A percentile compares a stretch with the other conserved stretches of the same genome.
These are phyloP conservation scores for Sporothrix sp. DNA, from an alignment of 2,329 filamentous ascomycete genomes.

Conservation along the genomic window DNA sequence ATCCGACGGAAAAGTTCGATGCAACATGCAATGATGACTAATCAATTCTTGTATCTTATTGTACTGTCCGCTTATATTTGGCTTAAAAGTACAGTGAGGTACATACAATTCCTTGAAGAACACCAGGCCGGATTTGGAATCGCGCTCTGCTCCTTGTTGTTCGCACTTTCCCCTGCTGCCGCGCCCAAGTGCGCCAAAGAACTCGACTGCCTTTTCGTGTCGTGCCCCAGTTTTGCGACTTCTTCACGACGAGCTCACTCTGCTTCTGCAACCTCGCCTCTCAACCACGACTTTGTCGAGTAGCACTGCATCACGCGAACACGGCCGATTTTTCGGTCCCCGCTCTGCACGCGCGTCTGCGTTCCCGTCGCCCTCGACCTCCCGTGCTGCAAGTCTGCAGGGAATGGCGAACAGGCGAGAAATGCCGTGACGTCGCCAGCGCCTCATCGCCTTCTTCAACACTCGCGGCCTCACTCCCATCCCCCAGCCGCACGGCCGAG, in stretches of 20 bases:
- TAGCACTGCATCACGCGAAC: too few relatives aligned
- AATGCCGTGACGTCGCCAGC: constrained; percentile 8
- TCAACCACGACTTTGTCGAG: too few relatives aligned
- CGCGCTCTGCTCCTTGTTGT: background rate
- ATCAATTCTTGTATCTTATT: background rate
- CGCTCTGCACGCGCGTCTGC: too few relatives aligned
- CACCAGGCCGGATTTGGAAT: constrained; percentile 1
- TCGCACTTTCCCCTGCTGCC: background rate
- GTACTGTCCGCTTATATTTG: background rate
- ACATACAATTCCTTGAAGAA: background rate
- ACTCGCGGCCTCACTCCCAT: background rate
- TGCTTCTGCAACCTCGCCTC: background rate
- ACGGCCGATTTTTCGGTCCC: too few relatives aligned
- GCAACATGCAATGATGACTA: constrained; percentile 3
- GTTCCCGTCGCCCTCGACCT: too few relatives aligned
- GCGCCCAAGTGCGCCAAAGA: background rate
- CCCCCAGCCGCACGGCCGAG: too few relatives aligned
- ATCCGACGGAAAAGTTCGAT: constrained; percentile 2
- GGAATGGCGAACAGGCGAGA: constrained; percentile 5
- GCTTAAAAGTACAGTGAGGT: background rate
- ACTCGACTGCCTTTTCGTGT: constrained; percentile 7
- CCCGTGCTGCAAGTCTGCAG: too few relatives aligned
- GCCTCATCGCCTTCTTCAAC: background rate
- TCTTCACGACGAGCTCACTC: too few relatives aligned
- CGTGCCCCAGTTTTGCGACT: constrained; percentile 6